phyloP scores from a whole-genome alignment of 108 stramenopile genomes.

The Mediolabrus comicus region DNA sequence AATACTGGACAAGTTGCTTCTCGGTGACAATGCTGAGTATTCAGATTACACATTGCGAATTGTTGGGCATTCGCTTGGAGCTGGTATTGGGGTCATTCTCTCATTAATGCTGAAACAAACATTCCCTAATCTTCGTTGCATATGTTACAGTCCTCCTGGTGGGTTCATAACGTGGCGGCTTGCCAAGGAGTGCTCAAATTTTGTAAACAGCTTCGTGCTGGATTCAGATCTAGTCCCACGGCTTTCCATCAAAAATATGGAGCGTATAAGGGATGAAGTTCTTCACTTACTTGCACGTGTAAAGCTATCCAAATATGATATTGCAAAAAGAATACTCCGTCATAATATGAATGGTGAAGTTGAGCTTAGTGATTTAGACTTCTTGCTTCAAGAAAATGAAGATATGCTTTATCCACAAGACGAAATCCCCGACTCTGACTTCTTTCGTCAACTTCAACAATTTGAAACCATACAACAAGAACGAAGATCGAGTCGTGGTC shows the following conservation, averaged over 20 bases:
- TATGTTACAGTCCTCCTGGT: slow-evolving; percentile 89
- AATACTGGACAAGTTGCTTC: slow-evolving; percentile 60
- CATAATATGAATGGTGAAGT: slow-evolving; percentile 38
- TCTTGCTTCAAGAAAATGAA: slow-evolving; percentile 52
- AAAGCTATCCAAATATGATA: slow-evolving; percentile 80
- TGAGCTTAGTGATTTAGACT: slow-evolving; percentile 50
- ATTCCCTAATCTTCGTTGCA: slow-evolving; percentile 76
- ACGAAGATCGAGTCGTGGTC: slow-evolving; percentile 60
- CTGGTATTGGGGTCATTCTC: slow-evolving; percentile 85
- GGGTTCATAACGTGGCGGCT: slow-evolving; percentile 83
- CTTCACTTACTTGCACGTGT: slow-evolving; percentile 80
- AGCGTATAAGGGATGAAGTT: slow-evolving; percentile 77
- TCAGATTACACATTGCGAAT: slow-evolving; percentile 79
- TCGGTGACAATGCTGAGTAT: slow-evolving; percentile 55
- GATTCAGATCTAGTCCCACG: slow-evolving; percentile 91
- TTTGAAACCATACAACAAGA: slow-evolving; percentile 70
- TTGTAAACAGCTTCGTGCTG: slow-evolving; percentile 78
- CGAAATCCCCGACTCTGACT: slow-evolving; percentile 60
- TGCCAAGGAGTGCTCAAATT: slow-evolving; percentile 63
- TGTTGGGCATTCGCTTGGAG: slow-evolving; percentile 95
- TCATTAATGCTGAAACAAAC: slow-evolving; percentile 73
- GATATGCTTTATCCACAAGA: slow-evolving; percentile 53
- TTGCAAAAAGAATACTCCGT: slow-evolving; percentile 50
- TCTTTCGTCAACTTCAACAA: slow-evolving; percentile 62
- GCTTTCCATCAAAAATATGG: slow-evolving; percentile 75